phyloP scores from a whole-genome alignment of 1,284 basidiomycete species.

The Melampsora larici-populina region DNA sequence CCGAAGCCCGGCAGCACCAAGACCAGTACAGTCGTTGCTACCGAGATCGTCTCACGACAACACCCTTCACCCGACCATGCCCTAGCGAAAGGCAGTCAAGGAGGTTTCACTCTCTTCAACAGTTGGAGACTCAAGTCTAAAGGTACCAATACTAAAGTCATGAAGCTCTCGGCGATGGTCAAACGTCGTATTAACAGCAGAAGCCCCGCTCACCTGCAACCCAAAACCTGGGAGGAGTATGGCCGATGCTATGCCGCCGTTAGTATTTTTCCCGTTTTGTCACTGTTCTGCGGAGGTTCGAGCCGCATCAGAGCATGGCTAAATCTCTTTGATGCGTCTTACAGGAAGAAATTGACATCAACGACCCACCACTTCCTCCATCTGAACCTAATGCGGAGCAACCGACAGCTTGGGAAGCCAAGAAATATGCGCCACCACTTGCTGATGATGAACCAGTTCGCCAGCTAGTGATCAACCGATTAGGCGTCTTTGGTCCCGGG shows the following conservation, averaged over 20 bases:
- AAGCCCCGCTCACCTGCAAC: conserved; percentile 47
- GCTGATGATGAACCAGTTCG: conserved; percentile 28
- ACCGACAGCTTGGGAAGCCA: conserved; percentile 31
- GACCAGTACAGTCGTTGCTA: not conserved
- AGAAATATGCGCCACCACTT: conserved; percentile 9
- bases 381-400: not conserved
- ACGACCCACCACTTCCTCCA: conserved; percentile 43
- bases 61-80: not conserved
- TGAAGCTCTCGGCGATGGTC: conserved; percentile 28
- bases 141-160: conserved; percentile 16
- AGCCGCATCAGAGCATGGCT: too few relatives aligned
- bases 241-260: conserved; percentile 46
- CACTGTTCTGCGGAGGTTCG: too few relatives aligned
- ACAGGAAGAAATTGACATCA: conserved; percentile 8
- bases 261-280: conserved; percentile 20
- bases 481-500: conserved; percentile 15
- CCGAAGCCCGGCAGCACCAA: conserved; percentile 1
- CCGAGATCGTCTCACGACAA: not conserved
- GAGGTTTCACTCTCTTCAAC: not conserved
- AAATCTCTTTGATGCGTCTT: not conserved
- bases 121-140: conserved; percentile 32
- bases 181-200: conserved; percentile 45
- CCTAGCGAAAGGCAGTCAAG: not conserved
- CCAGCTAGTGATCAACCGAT: conserved; percentile 27
- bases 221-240: conserved; percentile 49